phyloP scores from a whole-genome alignment of 495 filamentous ascomycete genomes.

The Chaetomium fimeti region DNA sequence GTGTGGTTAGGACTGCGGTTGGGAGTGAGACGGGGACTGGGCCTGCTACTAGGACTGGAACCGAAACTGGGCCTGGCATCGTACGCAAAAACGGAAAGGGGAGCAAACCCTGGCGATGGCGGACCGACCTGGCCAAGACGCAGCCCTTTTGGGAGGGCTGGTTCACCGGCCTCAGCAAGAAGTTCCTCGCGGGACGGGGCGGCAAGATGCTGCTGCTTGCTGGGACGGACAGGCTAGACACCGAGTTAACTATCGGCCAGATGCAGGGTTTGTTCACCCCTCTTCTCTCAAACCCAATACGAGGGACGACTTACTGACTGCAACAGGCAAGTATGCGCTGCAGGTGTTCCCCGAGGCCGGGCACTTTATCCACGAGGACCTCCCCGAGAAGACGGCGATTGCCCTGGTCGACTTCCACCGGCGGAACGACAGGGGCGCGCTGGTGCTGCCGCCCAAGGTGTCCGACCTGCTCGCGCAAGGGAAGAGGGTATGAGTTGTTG shows the following conservation, averaged over 20 bases:
- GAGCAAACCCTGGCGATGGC: conserved; percentile 66
- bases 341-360: conserved; percentile 93
- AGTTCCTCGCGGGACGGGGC: conserved; percentile 80
- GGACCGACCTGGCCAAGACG: conserved; percentile 78
- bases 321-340: conserved; percentile 85
- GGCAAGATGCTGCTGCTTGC: conserved; percentile 90
- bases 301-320: conserved; percentile 6
- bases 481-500: conserved; percentile 45
- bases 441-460: conserved; percentile 92
- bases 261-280: conserved; percentile 72
- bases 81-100: background rate
- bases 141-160: conserved; percentile 93
- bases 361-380: conserved; percentile 95
- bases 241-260: conserved; percentile 93
- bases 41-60: background rate
- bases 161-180: conserved; percentile 83
- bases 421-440: conserved; percentile 77
- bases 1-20: background rate
- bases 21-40: background rate
- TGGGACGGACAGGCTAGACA: conserved; percentile 91
- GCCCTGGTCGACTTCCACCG: conserved; percentile 86
- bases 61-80: background rate
- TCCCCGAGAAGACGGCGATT: conserved; percentile 81
- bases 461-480: conserved; percentile 54
- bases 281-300: background rate